Conservation (phyloP, 306 rosid species). For the Cucumis sativus region Cucumber_9930_V3 NC_026659.2:2440501-2441000, state of each 20-base stretch:
- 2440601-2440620: neutral
- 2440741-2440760: constrained; percentile 11
- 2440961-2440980: constrained; percentile 7
- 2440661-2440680: neutral
- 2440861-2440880: constrained; percentile 94
- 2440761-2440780: constrained; percentile 34
- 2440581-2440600: neutral
- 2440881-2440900: constrained; percentile 98
- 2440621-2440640: neutral
- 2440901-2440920: constrained; percentile 96
- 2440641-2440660: neutral
- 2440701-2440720: neutral
- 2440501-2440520: neutral
- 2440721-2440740: neutral
- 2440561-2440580: neutral
- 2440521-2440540: neutral
- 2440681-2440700: neutral
- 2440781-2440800: constrained; percentile 98
- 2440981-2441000: neutral
- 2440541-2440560: neutral
- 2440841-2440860: constrained; percentile 86
- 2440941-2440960: neutral
- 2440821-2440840: constrained; percentile 80
- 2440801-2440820: constrained; percentile 75
- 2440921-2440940: constrained; percentile 28